Evolutionary conservation across 23 red algal genomes (phyloP), one percentile per base, ranked within the genome.

Genomic region (Gracilaria gracilis): DNA sequence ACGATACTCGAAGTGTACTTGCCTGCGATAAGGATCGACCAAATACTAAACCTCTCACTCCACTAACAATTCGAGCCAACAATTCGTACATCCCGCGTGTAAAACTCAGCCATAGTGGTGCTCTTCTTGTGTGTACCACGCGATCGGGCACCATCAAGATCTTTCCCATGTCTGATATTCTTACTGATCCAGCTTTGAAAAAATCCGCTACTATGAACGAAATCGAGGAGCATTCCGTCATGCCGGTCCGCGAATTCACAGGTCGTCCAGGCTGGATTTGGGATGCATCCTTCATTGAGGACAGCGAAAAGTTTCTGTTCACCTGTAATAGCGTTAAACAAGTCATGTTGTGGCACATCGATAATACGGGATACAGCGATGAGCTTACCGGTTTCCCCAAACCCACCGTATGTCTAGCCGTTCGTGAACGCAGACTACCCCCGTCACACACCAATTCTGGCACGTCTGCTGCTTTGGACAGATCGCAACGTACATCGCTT

Each of bases 261-360:
- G 58, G 34, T 49, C 87, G 74, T 54, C 76, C 75, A 50, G 87
- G 87, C 75, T 91, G 73, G 73, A 73, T 91, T 28, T 91, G 87
- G 87, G 87, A 91, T 53, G 87, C 59, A 0, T 70, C 75, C 48
- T 91, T 80, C 74, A 65, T 80, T 29, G 87, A 80, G 34, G 58
- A 66, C 33, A 61, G 87, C 36, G 87, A 80, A n/a, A 55, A 91
- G 20, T 82, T 40, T 44, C 61, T 91, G 23, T 91, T 91, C 75
- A 91, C 87, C n/a, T 91, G 87, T 46, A 91, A 57, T 58, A 91
- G 87, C 35, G 61, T 39, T 42, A 59, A 40, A 32, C 73, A 73
- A 33, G 75, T 91, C n/a, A 81, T 91, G 73, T 29, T 91, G 15
- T 91, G 87, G 87, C 39, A 80, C 57, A 49, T 91, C 35, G 46